Percentiles rank a stretch among this genome's conserved stretches.
phyloP scores from a whole-genome alignment of 352 stramenopile species.

The Pythium aquatile region DNA sequence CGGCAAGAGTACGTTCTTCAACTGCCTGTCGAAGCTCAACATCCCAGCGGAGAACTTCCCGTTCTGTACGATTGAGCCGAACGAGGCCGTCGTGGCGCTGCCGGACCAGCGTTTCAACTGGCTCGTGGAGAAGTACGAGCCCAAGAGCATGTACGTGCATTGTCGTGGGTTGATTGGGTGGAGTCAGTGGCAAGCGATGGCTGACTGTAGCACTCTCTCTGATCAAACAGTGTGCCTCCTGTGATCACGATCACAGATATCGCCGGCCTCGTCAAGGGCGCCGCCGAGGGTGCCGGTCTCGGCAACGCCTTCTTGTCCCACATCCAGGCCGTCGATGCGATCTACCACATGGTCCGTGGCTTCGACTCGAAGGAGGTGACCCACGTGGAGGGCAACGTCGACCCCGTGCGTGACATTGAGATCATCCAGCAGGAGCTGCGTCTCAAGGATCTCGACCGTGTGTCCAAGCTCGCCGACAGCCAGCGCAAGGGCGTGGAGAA shows the following conservation, averaged over 20 bases:
- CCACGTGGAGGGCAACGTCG: conserved; percentile 98
- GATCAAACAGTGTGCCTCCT: conserved; percentile 84
- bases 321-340: conserved; percentile 98
- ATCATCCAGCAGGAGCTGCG: conserved; percentile 99
- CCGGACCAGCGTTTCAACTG: conserved; percentile 99
- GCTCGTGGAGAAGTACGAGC: conserved; percentile 86
- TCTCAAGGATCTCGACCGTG: conserved; percentile 95
- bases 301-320: conserved; percentile 55
- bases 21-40: conserved; percentile 95
- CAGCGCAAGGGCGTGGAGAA: conserved; percentile 89
- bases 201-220: neutral
- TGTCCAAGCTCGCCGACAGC: conserved; percentile 68
- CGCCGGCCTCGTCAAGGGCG: conserved; percentile 97
- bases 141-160: conserved; percentile 23
- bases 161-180: neutral
- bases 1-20: conserved; percentile 99
- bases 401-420: conserved; percentile 98
- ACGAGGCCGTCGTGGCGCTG: conserved; percentile 96
- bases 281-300: conserved; percentile 96
- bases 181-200: neutral
- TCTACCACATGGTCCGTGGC: conserved; percentile 97
- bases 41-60: conserved; percentile 92
- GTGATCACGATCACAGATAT: conserved; percentile 99
- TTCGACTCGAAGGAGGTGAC: conserved; percentile 99
- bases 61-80: conserved; percentile 99